phyloP scores from a whole-genome alignment of 345 rosid species.

The Arabidopsis arenosa region DNA sequence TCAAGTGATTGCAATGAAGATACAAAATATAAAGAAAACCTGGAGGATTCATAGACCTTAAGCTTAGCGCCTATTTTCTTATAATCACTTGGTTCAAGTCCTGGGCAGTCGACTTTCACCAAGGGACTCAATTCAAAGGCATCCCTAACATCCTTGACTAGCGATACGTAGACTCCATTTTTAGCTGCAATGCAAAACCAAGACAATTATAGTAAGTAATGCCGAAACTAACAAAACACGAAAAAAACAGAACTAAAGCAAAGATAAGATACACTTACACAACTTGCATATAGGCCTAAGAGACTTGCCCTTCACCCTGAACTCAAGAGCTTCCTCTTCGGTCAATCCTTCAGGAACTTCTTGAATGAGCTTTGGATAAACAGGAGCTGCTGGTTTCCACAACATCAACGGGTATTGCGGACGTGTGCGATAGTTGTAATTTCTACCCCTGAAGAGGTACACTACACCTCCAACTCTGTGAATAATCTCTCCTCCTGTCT shows the following conservation, averaged over 20 bases:
- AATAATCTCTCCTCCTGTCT: conserved; percentile 83
- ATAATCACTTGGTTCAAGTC: conserved; percentile 83
- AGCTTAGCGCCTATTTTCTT: conserved; percentile 96
- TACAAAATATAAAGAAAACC: background rate
- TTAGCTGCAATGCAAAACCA: conserved; percentile 60
- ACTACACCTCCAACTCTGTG: conserved; percentile 78
- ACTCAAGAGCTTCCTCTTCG: conserved; percentile 65
- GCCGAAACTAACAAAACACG: background rate
- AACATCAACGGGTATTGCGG: conserved; percentile 86
- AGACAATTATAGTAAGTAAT: conserved; percentile 17
- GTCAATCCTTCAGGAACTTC: conserved; percentile 90
- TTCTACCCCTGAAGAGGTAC: conserved; percentile 90
- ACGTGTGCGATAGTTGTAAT: conserved; percentile 79
- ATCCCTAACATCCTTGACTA: conserved; percentile 79
- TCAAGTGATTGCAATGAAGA: conserved; percentile 18
- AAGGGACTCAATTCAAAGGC: conserved; percentile 87
- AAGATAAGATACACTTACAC: conserved; percentile 49
- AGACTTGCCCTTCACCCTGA: conserved; percentile 70
- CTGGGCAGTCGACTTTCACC: conserved; percentile 84
- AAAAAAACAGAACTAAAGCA: background rate
- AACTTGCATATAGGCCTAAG: conserved; percentile 86
- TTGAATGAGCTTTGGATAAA: conserved; percentile 92
- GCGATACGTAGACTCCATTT: conserved; percentile 78
- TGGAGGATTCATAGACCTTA: conserved; percentile 54
- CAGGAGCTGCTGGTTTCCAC: conserved; percentile 99